These are phyloP conservation scores for Lactifluus rugatus DNA, from an alignment of 768 basidiomycete genomes.

Conservation along the genomic window DNA sequence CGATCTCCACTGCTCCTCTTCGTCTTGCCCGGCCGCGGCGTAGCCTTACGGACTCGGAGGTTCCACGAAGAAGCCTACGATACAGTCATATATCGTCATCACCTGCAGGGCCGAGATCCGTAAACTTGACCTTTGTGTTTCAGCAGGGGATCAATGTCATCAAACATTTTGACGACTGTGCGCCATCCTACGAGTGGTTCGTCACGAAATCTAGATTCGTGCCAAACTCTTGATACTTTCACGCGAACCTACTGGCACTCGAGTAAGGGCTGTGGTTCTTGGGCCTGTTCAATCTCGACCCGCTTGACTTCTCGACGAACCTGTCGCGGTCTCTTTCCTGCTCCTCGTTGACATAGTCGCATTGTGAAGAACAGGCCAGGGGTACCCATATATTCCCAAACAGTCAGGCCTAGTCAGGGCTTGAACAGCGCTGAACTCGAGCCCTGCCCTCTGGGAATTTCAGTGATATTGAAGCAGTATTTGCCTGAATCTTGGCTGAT, in stretches of 20 bases:
- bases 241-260: slow-evolving; percentile 99
- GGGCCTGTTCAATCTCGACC: slow-evolving; percentile 84
- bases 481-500: slow-evolving; percentile 95
- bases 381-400: slow-evolving; percentile 96
- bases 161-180: slow-evolving; percentile 97
- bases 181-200: slow-evolving; percentile 93
- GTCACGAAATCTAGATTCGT: slow-evolving; percentile 94
- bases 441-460: slow-evolving; percentile 91
- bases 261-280: slow-evolving; percentile 76
- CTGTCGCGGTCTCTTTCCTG: slow-evolving; percentile 90
- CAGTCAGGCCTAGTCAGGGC: slow-evolving; percentile 94
- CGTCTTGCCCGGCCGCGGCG: slow-evolving; percentile 66
- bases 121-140: slow-evolving; percentile 96
- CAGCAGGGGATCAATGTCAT: slow-evolving; percentile 91
- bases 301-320: slow-evolving; percentile 91
- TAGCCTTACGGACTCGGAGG: slow-evolving; percentile 44
- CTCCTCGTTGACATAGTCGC: slow-evolving; percentile 78
- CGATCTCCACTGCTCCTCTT: slow-evolving; percentile 26
- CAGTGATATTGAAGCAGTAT: slow-evolving; percentile 96
- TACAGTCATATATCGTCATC: slow-evolving; percentile 80
- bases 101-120: slow-evolving; percentile 61
- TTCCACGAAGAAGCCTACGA: slow-evolving; percentile 72
- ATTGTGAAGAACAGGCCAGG: slow-evolving; percentile 83
- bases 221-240: slow-evolving; percentile 97
- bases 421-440: slow-evolving; percentile 94